A percentile compares a stretch with the other conserved stretches of the same genome.
phyloP scores from a whole-genome alignment of 2,329 filamentous ascomycete genomes.

The Ophiocordyceps camponoti-leonardi region DNA sequence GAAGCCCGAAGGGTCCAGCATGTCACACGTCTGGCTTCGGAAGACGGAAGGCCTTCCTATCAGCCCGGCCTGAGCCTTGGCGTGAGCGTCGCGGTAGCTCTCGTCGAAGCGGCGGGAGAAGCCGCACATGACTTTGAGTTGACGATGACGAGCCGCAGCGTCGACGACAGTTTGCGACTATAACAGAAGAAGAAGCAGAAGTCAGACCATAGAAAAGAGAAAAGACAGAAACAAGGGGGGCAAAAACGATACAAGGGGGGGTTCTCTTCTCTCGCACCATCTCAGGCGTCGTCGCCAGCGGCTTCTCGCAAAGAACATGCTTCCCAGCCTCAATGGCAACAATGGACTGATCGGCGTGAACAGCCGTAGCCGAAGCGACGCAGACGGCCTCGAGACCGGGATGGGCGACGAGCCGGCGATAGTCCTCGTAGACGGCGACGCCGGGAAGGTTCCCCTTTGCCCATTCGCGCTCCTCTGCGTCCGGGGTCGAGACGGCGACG shows the following conservation, averaged over 20 bases:
- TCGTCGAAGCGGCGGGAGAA: constrained; percentile 31
- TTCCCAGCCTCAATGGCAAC: constrained; percentile 33
- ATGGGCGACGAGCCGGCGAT: constrained; percentile 25
- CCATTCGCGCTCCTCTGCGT: constrained; percentile 24
- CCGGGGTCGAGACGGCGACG: constrained; percentile 30
- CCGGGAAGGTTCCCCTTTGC: constrained; percentile 24
- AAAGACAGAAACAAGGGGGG: neutral
- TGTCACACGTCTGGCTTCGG: constrained; percentile 51
- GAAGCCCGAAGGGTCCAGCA: constrained; percentile 45
- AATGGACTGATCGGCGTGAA: constrained; percentile 39
- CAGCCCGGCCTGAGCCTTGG: constrained; percentile 30
- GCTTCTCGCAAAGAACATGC: constrained; percentile 44
- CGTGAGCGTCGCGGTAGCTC: constrained; percentile 43
- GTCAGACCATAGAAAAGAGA: neutral
- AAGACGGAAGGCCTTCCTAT: constrained; percentile 45
- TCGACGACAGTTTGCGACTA: constrained; percentile 41
- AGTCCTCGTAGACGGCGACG: constrained; percentile 25
- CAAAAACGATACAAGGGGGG: too few relatives aligned
- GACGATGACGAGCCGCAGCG: constrained; percentile 31
- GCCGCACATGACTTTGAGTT: constrained; percentile 41
- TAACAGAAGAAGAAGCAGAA: neutral
- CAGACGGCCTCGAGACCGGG: constrained; percentile 22
- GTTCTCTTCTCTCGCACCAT: constrained; percentile 24
- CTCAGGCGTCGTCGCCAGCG: constrained; percentile 37
- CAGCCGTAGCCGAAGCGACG: constrained; percentile 25